phyloP scores from a whole-genome alignment of 805 yeast genomes.

The Yarrowia sp. region DNA sequence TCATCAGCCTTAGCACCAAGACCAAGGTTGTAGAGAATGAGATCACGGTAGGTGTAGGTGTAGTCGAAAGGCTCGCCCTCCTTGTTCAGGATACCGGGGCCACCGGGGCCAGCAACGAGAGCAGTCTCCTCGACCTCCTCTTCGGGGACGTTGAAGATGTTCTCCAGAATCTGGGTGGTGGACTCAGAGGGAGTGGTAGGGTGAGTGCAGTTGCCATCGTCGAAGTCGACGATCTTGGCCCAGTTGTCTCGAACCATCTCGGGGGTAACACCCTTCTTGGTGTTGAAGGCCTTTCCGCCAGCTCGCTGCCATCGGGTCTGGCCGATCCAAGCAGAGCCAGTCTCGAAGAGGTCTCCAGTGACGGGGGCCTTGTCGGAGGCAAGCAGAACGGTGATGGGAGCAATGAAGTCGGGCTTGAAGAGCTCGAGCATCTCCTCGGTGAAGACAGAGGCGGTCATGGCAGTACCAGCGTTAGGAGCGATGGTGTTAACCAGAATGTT shows the following conservation, averaged over 20 bases:
- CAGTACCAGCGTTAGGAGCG: constrained; percentile 98
- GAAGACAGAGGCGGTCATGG: constrained; percentile 92
- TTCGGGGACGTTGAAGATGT: constrained; percentile 52
- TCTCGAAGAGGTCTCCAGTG: constrained; percentile 85
- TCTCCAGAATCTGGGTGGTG: constrained; percentile 75
- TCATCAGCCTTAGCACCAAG: constrained; percentile 84
- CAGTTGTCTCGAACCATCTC: constrained; percentile 77
- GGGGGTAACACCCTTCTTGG: constrained; percentile 57
- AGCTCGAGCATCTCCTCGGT: constrained; percentile 79
- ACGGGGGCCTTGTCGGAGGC: constrained; percentile 76
- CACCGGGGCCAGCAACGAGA: constrained; percentile 56
- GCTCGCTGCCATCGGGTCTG: constrained; percentile 95
- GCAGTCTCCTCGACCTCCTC: constrained; percentile 56
- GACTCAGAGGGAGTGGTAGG: constrained; percentile 76
- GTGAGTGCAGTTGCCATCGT: constrained; percentile 59
- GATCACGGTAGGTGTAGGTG: constrained; percentile 69
- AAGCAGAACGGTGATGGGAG: constrained; percentile 83
- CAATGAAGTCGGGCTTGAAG: constrained; percentile 86
- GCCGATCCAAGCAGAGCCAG: constrained; percentile 97
- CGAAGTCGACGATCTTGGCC: constrained; percentile 70
- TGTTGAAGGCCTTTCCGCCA: constrained; percentile 71
- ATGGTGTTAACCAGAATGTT: constrained; percentile 79
- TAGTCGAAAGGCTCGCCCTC: constrained; percentile 55
- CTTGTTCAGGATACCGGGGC: constrained; percentile 57
- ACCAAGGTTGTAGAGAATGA: constrained; percentile 85